phyloP scores from a whole-genome alignment of 1,284 basidiomycete genomes.

The Termitomyces sp. region DNA sequence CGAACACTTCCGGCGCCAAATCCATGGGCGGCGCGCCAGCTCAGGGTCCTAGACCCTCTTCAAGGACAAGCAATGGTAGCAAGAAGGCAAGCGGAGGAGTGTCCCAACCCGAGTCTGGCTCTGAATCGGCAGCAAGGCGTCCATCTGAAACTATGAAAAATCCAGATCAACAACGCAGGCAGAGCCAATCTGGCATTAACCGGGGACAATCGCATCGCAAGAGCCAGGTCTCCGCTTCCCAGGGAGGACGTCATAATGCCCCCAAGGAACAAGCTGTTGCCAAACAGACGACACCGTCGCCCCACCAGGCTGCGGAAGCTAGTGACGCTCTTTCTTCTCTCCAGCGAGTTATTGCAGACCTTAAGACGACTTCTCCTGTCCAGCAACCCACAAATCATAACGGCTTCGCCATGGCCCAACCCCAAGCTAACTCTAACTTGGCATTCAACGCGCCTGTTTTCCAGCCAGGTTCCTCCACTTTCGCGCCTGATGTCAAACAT shows the following conservation, averaged over 20 bases:
- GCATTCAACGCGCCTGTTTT: conserved; percentile 65
- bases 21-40: conserved; percentile 40
- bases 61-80: conserved; percentile 48
- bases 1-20: conserved; percentile 40
- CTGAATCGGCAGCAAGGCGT: conserved; percentile 59
- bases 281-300: conserved; percentile 46
- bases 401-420: conserved; percentile 38
- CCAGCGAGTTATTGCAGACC: conserved; percentile 77
- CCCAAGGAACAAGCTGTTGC: conserved; percentile 40
- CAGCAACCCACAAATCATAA: conserved; percentile 37
- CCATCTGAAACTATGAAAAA: conserved; percentile 49
- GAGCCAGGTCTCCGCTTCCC: conserved; percentile 49
- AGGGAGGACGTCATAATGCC: conserved; percentile 42
- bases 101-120: conserved; percentile 55
- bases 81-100: conserved; percentile 43
- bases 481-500: conserved; percentile 61
- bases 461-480: conserved; percentile 60
- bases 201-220: conserved; percentile 52
- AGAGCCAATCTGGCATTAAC: conserved; percentile 43
- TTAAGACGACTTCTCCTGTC: conserved; percentile 67
- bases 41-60: conserved; percentile 52
- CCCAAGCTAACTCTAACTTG: conserved; percentile 47
- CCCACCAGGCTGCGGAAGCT: conserved; percentile 41
- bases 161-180: conserved; percentile 55
- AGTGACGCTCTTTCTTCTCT: conserved; percentile 75